Base-by-base conservation (phyloP, 225 moss, liverwort and hornwort species). In the Asterella californica region DNA sequence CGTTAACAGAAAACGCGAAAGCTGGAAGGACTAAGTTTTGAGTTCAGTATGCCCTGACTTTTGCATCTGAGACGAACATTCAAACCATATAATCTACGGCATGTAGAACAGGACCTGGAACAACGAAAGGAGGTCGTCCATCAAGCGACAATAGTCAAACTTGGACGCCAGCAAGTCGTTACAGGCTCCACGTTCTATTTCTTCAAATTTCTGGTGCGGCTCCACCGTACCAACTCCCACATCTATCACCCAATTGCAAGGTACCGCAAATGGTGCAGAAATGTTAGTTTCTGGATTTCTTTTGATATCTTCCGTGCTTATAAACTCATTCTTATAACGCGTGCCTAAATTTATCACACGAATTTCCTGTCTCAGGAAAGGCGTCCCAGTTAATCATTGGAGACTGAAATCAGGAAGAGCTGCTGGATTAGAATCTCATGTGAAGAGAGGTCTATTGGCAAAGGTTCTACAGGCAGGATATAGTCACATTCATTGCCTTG, bases 61-160 rank as follows among this genome's bases (percentile, higher is more conserved):
- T 17, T 12, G 52, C 52, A 52, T 12, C 52, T 12, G 52, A 52
- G 52, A 17, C 5, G 17, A 52, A 61, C 2, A 61, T 61, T 21
- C n/a, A 10, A n/a, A 19, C n/a, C 21, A 61, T 61, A 61, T 61
- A 30, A 70, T 15, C 22, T 19, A 22, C 42, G 12, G 66, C 34
- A 66, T 42, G 22, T 46, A 34, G 53, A 74, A 46, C 37, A 77
- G 11, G 38, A 85, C 85, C 85, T 85, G 79, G 59, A 79, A 52
- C 75, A 82, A 60, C 6, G 69, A 49, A 45, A 75, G 37, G 33
- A 85, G 67, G 49, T 85, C 85, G 42, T 66, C 21, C 68, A 81
- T 79, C 63, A 82, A 55, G 68, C 75, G 49, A 75, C 30, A 42
- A 42, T 55, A 68, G 59, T 81, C 38, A 24, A 29, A 24, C 10